phyloP scores from a whole-genome alignment of 169 alveolate genomes.

The Babesia sp. region DNA sequence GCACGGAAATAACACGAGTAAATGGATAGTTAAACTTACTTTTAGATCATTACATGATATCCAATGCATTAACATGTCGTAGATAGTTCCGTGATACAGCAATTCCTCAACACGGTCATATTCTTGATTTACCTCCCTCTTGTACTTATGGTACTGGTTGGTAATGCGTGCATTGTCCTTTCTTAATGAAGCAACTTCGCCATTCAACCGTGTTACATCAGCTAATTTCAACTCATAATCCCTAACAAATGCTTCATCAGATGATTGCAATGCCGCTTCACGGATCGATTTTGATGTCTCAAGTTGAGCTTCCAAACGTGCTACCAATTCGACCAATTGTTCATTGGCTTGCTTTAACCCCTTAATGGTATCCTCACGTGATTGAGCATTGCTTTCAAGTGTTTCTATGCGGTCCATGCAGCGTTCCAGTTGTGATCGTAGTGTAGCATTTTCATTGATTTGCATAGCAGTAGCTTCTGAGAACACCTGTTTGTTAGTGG shows the following conservation, averaged over 20 bases:
- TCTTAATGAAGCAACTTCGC: background rate
- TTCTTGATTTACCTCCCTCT: constrained; percentile 49
- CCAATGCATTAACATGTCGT: constrained; percentile 60
- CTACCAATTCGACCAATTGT: background rate
- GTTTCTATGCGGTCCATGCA: constrained; percentile 34
- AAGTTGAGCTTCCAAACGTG: background rate
- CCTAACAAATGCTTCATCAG: background rate
- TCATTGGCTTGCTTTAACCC: constrained; percentile 11
- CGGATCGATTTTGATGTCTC: background rate
- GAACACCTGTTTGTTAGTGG: constrained; percentile 52
- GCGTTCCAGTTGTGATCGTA: constrained; percentile 44
- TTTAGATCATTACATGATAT: constrained; percentile 61
- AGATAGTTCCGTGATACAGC: constrained; percentile 34
- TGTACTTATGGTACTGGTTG: constrained; percentile 45
- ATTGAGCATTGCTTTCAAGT: constrained; percentile 14
- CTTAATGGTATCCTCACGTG: constrained; percentile 2
- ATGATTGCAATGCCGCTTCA: background rate
- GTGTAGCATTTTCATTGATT: constrained; percentile 45
- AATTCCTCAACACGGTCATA: constrained; percentile 38
- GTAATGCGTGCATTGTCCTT: constrained; percentile 49
- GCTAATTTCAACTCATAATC: background rate
- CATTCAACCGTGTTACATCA: background rate
- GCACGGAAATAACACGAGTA: background rate
- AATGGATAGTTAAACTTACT: background rate
- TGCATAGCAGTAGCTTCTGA: constrained; percentile 55